A percentile compares a stretch with the other conserved stretches of the same genome.
phyloP scores from a whole-genome alignment of 805 yeast species.

The Brettanomyces sp. region DNA sequence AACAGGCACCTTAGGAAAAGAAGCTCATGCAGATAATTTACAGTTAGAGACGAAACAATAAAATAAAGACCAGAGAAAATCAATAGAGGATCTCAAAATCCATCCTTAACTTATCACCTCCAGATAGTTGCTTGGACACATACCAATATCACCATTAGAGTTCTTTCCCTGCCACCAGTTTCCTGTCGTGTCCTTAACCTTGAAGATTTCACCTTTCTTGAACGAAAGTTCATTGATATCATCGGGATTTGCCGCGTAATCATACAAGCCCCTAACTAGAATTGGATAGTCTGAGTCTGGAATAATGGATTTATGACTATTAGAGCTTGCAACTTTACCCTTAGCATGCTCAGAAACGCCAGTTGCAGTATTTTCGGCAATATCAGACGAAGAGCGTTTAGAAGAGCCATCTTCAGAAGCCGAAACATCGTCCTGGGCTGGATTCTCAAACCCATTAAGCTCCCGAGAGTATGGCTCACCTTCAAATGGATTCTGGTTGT shows the following conservation, averaged over 20 bases:
- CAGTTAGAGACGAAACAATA: conserved; percentile 3
- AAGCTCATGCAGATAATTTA: not conserved
- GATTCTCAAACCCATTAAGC: conserved; percentile 9
- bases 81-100: not conserved
- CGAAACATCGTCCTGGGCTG: conserved; percentile 28
- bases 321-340: conserved; percentile 60
- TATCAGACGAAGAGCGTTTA: conserved; percentile 13
- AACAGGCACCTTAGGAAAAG: too few species aligned
- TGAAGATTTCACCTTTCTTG: conserved; percentile 82
- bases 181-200: conserved; percentile 86
- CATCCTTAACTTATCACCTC: conserved; percentile 38
- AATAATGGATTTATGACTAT: not conserved
- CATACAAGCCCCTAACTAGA: conserved; percentile 77
- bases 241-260: conserved; percentile 82
- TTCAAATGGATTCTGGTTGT: conserved; percentile 2
- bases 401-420: conserved; percentile 14
- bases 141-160: conserved; percentile 86
- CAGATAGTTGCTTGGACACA: conserved; percentile 92
- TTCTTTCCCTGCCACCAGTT: conserved; percentile 98
- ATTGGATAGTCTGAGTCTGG: conserved; percentile 50
- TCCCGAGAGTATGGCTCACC: conserved; percentile 5
- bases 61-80: not conserved
- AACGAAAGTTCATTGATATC: conserved; percentile 91
- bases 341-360: conserved; percentile 86
- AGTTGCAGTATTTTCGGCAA: conserved; percentile 72